Base-by-base conservation (phyloP, 78 protist species). In the Andalucia godoyi region DNA sequence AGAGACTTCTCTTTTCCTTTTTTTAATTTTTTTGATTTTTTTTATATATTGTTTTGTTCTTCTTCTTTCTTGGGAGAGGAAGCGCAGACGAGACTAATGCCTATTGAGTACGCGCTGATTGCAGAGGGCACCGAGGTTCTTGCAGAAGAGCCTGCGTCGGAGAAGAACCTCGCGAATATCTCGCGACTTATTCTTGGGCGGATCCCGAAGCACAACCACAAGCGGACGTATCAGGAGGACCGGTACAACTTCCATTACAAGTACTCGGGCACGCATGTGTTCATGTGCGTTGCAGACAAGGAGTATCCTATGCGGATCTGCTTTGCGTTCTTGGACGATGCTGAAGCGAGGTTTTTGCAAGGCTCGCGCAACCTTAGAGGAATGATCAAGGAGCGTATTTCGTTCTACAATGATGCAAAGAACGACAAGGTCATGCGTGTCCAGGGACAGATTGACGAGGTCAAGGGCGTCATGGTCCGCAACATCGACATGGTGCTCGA, bases 201-300 rank as follows among this genome's bases (percentile, higher is more conserved):
- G 66, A 70, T 88, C 21, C 80, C 81, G 45, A 59, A 72, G 21
- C 42, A 53, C 17, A 85, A 79, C 40, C 52, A 74, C 23, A 77
- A 75, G 51, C 73, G 77, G 85, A 57, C 89, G 38, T 91, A 91
- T 66, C 75, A 69, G 25, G 85, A 85, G 66, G 96, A 91, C 70
- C 54, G 57, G 88, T 85, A n/a, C 74, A 59, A 79, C 45, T 87
- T 87, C 69, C 93, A 87, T 62, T 85, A 81, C 76, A 55, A 81
- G 36, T 80, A 76, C 39, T 40, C 43, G 36, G 85, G 80, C 23
- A 66, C 82, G 1, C 21, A 80, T n/a, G 53, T 71, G 1, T 87
- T 80, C 76, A 37, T 91, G 47, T 89, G 97, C 76, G 73, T 87
- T 85, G 84, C 91, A 36, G 94, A 87, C 49, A 79, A 85, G 53